Percentiles rank a stretch among this genome's conserved stretches.
phyloP scores from a whole-genome alignment of 495 filamentous ascomycete genomes.

The Echria macrotheca region DNA sequence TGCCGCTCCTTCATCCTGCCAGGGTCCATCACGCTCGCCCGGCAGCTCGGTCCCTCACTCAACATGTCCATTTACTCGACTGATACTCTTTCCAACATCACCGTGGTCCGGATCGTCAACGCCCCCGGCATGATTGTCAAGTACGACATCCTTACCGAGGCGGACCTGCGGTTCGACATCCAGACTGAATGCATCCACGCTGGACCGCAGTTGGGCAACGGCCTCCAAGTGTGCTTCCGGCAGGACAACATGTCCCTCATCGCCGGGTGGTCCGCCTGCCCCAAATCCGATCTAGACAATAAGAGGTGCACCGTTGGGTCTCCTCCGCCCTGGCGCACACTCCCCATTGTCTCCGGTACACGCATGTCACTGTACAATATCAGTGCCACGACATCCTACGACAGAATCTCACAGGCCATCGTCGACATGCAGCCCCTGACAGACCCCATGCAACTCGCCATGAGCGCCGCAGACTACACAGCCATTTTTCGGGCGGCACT shows the following conservation, averaged over 20 bases:
- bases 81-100: background rate
- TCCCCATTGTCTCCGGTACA: slow-evolving; percentile 5
- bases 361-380: slow-evolving; percentile 9
- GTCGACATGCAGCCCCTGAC: slow-evolving; percentile 1
- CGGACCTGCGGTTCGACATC: slow-evolving; percentile 1
- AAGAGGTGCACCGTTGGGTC: background rate
- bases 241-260: slow-evolving; percentile 8
- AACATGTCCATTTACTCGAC: slow-evolving; percentile 13
- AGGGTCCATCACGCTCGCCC: slow-evolving; percentile 5
- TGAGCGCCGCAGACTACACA: slow-evolving; percentile 2
- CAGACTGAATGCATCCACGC: slow-evolving; percentile 10
- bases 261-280: slow-evolving; percentile 15
- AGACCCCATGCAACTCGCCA: background rate
- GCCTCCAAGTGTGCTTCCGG: slow-evolving; percentile 14
- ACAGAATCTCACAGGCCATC: slow-evolving; percentile 10
- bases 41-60: slow-evolving; percentile 6
- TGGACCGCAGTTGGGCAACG: slow-evolving; percentile 9
- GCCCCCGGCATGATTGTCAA: slow-evolving; percentile 12
- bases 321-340: slow-evolving; percentile 5
- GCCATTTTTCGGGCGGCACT: slow-evolving; percentile 2
- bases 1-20: slow-evolving; percentile 12
- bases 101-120: slow-evolving; percentile 12
- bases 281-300: slow-evolving; percentile 2
- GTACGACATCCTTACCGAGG: background rate
- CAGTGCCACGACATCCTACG: slow-evolving; percentile 9